Evolutionary conservation across 2,329 filamentous ascomycete species (phyloP), one percentile per base, ranked within the genome.

Genomic region (Apiospora malaysiana): DNA sequence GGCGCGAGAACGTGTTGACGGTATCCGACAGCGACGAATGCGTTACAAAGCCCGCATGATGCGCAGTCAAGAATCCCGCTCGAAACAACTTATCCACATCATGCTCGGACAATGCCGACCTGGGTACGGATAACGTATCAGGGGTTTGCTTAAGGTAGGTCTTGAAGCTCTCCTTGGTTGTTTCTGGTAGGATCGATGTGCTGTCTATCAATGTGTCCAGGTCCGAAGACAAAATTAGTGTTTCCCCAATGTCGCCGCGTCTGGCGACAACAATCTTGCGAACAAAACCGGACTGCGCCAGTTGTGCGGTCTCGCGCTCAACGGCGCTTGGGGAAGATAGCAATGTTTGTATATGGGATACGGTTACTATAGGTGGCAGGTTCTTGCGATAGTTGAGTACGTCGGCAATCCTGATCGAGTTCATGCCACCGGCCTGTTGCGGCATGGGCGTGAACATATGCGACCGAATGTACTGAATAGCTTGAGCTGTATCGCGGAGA

Each of bases 381-480:
- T 81, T 81, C 43, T 80, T 81, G 23, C 91, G 85, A 77, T 88
- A 90, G 72, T 90, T 89, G 69, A 94, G 83, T 21, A 92, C 82
- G 76, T 92, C 88, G 2, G 91, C 84, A 18, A 90, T 89, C 14
- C 90, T 85, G 25, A 86, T 87, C 6, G 89, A 91, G 74, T 85
- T 88, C 86, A 94, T 89, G 27, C 91, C 91, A 0, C 86, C 83
- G 10, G 82, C 82, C 63, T 81, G 82, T 25, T 86, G 83, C 2
- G 92, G 92, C 14, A 94, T 82, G 1, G 87, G 82, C 49, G 85
- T 86, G 82, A 93, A 94, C 87, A 92, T 93, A 75, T 82, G 84
- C 25, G 78, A 80, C 47, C 86, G 87, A 68, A 91, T 87, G 79
- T 91, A 88, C 68, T 86, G 83, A 77, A 94, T 89, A 27, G 90